Conservation (phyloP, 2,329 filamentous ascomycete species). For the Neurospora sp. region DNA sequence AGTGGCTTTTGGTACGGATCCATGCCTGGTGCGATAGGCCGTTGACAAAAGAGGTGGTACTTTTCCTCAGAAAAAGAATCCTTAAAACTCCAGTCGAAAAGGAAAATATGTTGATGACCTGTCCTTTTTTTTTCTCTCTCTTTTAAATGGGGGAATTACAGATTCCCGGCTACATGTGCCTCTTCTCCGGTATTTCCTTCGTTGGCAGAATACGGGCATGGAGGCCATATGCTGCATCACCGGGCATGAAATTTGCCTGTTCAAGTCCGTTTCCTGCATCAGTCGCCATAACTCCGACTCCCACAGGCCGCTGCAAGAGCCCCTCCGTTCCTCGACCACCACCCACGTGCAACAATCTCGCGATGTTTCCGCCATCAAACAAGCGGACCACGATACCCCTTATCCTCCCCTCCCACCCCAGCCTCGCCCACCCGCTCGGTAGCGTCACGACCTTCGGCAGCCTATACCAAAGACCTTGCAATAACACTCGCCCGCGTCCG, state of each 20-base stretch:
- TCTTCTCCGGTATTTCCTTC: not conserved
- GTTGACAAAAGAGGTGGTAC: not conserved
- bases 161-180: not conserved
- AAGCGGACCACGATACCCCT: slow-evolving; percentile 15
- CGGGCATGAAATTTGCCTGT: not conserved
- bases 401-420: slow-evolving; percentile 39
- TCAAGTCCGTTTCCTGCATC: not conserved
- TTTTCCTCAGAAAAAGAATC: not conserved
- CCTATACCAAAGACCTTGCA: slow-evolving; percentile 55
- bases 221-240: not conserved
- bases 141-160: not conserved
- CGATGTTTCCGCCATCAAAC: not conserved
- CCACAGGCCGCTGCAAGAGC: not conserved
- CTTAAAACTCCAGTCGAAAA: not conserved
- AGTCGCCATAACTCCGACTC: not conserved
- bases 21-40: not conserved
- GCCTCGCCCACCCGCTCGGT: slow-evolving; percentile 50
- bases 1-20: not conserved
- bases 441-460: slow-evolving; percentile 48
- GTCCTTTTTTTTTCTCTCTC: not conserved
- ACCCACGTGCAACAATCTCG: not conserved
- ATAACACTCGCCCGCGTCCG: slow-evolving; percentile 52
- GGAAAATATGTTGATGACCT: not conserved
- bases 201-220: not conserved
- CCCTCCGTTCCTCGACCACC: not conserved